Evolutionary conservation across 495 filamentous ascomycete species (phyloP).

Genomic region (Coniosporium apollinis): DNA sequence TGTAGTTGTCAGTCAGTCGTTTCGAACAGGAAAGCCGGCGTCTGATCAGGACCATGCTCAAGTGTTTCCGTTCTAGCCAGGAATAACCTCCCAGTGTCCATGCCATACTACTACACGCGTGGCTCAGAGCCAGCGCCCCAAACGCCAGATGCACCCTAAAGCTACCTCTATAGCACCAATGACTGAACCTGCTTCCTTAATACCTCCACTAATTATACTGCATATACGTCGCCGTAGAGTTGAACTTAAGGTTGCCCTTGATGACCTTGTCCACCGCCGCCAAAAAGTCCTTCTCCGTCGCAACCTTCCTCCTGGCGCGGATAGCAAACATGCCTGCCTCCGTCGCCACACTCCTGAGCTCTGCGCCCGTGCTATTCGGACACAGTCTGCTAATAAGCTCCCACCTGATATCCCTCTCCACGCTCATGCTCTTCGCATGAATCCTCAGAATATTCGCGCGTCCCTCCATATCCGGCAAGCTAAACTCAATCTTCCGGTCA

Average conservation of each 20-base stretch:
- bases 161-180: no score
- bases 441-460: conserved; percentile 95
- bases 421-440: conserved; percentile 98
- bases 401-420: conserved; percentile 97
- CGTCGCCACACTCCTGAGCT: conserved; percentile 90
- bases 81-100: no score
- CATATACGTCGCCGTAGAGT: conserved; percentile 96
- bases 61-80: no score
- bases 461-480: conserved; percentile 88
- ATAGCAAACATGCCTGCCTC: conserved; percentile 99
- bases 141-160: no score
- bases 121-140: no score
- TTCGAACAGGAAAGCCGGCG: no score
- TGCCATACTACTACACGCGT: no score
- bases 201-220: conserved; percentile 70
- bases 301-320: conserved; percentile 88
- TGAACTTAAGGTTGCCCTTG: conserved; percentile 98
- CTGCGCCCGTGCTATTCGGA: conserved; percentile 92
- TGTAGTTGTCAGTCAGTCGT: no score
- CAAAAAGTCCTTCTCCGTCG: conserved; percentile 98
- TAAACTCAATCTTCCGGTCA: conserved; percentile 97
- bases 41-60: no score
- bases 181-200: no score
- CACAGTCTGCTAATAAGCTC: conserved; percentile 92
- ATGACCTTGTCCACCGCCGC: conserved; percentile 98